A percentile compares a stretch with the other conserved stretches of the same genome.
Evolutionary conservation across 768 basidiomycete species (phyloP).

Genomic region (Mycena haematopus): DNA sequence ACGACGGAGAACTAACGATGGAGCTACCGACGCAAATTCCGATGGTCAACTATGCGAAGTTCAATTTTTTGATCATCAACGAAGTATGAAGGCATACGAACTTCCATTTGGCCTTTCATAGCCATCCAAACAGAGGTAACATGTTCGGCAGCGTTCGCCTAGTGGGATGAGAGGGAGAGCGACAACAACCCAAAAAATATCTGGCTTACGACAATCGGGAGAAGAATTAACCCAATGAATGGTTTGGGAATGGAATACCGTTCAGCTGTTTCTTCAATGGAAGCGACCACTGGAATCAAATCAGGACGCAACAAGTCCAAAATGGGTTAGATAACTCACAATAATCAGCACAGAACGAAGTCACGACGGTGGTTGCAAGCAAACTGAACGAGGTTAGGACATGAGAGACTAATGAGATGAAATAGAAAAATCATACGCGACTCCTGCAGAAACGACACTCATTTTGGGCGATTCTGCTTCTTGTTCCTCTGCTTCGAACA

Average conservation of each 20-base stretch:
- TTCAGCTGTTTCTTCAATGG: slow-evolving; percentile 89
- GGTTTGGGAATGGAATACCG: slow-evolving; percentile 82
- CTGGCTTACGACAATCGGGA: slow-evolving; percentile 80
- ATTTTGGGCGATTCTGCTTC: slow-evolving; percentile 60
- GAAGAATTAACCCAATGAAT: slow-evolving; percentile 86
- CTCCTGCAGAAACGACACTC: slow-evolving; percentile 71
- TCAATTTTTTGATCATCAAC: neutral
- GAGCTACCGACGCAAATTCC: slow-evolving; percentile 83
- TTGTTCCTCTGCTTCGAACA: slow-evolving; percentile 57
- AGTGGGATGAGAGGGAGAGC: slow-evolving; percentile 3
- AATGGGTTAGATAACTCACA: slow-evolving; percentile 49
- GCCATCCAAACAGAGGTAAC: slow-evolving; percentile 90
- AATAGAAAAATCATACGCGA: slow-evolving; percentile 49
- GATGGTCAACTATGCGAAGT: slow-evolving; percentile 61
- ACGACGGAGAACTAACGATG: slow-evolving; percentile 58
- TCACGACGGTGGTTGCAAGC: slow-evolving; percentile 76
- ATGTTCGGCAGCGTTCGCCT: slow-evolving; percentile 89
- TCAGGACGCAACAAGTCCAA: slow-evolving; percentile 34
- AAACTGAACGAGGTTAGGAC: slow-evolving; percentile 49
- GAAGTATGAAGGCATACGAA: slow-evolving; percentile 25
- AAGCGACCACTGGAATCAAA: slow-evolving; percentile 71
- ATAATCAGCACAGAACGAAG: slow-evolving; percentile 90
- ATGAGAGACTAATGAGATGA: neutral
- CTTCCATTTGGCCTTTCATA: slow-evolving; percentile 66
- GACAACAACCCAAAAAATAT: neutral